A percentile compares a stretch with the other conserved stretches of the same genome.
phyloP scores from a whole-genome alignment of 495 filamentous ascomycete genomes.

The Daldinia decipiens region DNA sequence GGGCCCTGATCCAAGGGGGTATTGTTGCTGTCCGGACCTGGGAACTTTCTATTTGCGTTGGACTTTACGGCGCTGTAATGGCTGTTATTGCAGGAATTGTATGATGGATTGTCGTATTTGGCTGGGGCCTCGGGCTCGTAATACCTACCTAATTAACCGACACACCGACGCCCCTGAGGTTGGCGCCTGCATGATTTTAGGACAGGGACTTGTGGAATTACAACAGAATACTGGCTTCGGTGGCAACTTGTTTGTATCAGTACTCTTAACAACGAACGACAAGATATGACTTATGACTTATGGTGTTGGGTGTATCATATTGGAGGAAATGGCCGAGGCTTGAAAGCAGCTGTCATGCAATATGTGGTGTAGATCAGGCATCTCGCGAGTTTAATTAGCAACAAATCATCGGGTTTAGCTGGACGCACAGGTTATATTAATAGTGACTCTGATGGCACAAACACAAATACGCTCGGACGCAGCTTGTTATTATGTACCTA shows the following conservation, averaged over 20 bases:
- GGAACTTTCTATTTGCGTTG: constrained; percentile 50
- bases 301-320: constrained; percentile 14
- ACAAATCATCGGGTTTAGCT: background rate
- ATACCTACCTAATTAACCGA: background rate
- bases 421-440: too few species aligned
- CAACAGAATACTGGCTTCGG: background rate
- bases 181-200: background rate
- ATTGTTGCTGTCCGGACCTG: constrained; percentile 40
- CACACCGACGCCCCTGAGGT: background rate
- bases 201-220: background rate
- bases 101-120: constrained; percentile 16
- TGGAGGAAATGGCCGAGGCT: background rate
- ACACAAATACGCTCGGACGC: too few species aligned
- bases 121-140: background rate
- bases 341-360: constrained; percentile 1
- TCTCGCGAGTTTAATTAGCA: background rate
- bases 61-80: constrained; percentile 58
- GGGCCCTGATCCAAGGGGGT: constrained; percentile 46
- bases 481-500: too few species aligned
- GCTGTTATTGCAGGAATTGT: constrained; percentile 54
- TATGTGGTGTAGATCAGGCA: constrained; percentile 11
- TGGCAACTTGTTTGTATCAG: background rate
- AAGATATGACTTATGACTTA: background rate
- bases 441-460: too few species aligned
- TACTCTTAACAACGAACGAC: background rate